Percentiles rank a stretch among this genome's conserved stretches.
Evolutionary conservation across 139 green algal genomes (phyloP).

Genomic region (Chlamydomonas urium): DNA sequence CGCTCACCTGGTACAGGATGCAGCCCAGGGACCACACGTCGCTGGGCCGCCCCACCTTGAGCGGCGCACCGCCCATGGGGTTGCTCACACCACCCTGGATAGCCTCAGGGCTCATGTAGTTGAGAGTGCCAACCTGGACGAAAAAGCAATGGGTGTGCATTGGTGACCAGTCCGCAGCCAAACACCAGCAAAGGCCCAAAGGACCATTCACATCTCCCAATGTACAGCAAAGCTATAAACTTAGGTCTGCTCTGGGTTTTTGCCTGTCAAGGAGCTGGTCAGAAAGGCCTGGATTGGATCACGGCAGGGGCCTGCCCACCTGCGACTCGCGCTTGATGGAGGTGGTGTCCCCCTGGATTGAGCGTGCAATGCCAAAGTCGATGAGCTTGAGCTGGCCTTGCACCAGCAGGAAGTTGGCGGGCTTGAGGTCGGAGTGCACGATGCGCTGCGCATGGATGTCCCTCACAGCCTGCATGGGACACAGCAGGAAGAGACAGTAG

Average conservation of each 20-base stretch:
- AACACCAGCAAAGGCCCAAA: too few relatives aligned
- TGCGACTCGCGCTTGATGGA: conserved; percentile 87
- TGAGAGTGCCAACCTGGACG: conserved; percentile 91
- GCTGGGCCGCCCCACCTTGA: conserved; percentile 76
- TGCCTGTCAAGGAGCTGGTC: too few relatives aligned
- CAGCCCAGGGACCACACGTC: conserved; percentile 79
- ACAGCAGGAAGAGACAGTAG: too few relatives aligned
- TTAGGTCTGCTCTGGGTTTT: too few relatives aligned
- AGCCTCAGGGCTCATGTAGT: conserved; percentile 98
- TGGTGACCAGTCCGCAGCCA: too few relatives aligned
- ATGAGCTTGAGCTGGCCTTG: conserved; percentile 93
- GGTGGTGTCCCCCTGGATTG: conserved; percentile 88
- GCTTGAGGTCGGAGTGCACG: conserved; percentile 96
- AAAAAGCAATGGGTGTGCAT: too few relatives aligned
- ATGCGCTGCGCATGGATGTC: conserved; percentile 91
- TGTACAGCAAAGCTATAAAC: too few relatives aligned
- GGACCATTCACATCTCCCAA: too few relatives aligned
- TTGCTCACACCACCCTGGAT: conserved; percentile 79
- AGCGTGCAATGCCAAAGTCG: conserved; percentile 97
- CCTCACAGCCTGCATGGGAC: conserved; percentile 74
- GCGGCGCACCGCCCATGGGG: conserved; percentile 60
- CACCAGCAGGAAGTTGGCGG: conserved; percentile 94
- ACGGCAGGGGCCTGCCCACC: conserved; percentile 29
- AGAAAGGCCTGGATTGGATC: too few relatives aligned
- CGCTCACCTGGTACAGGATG: conserved; percentile 27